Evolutionary conservation across 192 early-diverging fungal species (phyloP).

Genomic region (Mortierella hygrophila): DNA sequence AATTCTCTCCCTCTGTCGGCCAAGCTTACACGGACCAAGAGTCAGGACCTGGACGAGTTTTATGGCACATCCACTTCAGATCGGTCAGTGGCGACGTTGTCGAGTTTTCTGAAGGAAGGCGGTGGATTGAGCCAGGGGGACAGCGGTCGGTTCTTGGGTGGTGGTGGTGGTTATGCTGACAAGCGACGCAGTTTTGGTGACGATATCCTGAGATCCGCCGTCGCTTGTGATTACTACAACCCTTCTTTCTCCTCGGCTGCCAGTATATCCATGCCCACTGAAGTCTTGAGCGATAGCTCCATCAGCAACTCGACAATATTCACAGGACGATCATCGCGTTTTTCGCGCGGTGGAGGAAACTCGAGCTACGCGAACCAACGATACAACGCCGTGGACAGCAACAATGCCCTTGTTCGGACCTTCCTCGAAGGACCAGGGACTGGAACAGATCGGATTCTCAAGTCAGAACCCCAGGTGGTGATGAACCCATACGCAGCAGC

Average conservation of each 20-base stretch:
- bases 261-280: background rate
- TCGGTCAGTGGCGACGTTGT: background rate
- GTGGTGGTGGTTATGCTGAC: background rate
- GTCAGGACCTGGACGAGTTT: background rate
- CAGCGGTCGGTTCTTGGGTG: background rate
- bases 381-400: constrained; percentile 17
- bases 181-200: constrained; percentile 1
- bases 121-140: background rate
- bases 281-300: background rate
- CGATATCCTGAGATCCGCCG: constrained; percentile 21
- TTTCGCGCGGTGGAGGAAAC: background rate
- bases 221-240: constrained; percentile 30
- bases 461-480: background rate
- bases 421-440: background rate
- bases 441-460: background rate
- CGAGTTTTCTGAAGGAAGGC: constrained; percentile 2
- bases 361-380: constrained; percentile 31
- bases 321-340: background rate
- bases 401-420: constrained; percentile 4
- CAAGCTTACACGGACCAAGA: background rate
- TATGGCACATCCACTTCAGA: background rate
- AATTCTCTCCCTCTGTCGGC: background rate
- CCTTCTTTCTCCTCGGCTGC: background rate
- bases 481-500: background rate
- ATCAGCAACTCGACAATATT: background rate